These are phyloP conservation scores for Candida endomychidarum DNA, from an alignment of 805 yeast species.

Conservation along the genomic window DNA sequence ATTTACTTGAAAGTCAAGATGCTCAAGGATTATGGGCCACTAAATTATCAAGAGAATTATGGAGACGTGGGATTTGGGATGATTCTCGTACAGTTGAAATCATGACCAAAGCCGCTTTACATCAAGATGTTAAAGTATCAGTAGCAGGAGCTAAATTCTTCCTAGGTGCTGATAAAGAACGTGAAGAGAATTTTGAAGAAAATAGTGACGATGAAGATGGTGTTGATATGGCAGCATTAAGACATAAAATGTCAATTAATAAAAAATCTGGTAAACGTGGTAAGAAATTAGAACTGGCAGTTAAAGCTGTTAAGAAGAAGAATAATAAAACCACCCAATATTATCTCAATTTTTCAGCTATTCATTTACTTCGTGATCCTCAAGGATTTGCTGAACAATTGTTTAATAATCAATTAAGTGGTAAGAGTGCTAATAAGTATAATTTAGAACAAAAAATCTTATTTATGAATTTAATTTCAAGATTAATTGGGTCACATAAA, in stretches of 20 bases:
- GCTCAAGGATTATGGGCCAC: slow-evolving; percentile 93
- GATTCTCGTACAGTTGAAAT: slow-evolving; percentile 96
- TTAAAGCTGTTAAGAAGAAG: slow-evolving; percentile 67
- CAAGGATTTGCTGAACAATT: slow-evolving; percentile 94
- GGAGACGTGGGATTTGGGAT: slow-evolving; percentile 99
- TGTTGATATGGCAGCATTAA: slow-evolving; percentile 68
- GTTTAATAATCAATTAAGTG: slow-evolving; percentile 68
- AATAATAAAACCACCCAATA: slow-evolving; percentile 57
- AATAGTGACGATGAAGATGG: slow-evolving; percentile 65
- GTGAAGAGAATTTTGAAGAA: slow-evolving; percentile 81
- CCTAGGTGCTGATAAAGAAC: slow-evolving; percentile 91
- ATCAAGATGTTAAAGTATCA: slow-evolving; percentile 82
- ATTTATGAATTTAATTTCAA: slow-evolving; percentile 81
- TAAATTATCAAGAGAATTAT: slow-evolving; percentile 86
- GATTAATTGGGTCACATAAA: slow-evolving; percentile 93
- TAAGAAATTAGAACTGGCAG: slow-evolving; percentile 74
- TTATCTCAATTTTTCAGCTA: slow-evolving; percentile 88
- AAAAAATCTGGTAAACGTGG: slow-evolving; percentile 80
- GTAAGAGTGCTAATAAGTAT: slow-evolving; percentile 67
- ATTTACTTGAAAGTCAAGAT: slow-evolving; percentile 75
- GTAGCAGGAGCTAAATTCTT: slow-evolving; percentile 89
- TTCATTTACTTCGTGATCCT: slow-evolving; percentile 92
- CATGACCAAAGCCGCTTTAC: slow-evolving; percentile 94
- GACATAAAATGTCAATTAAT: slow-evolving; percentile 79
- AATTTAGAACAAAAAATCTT: slow-evolving; percentile 86